phyloP scores from a whole-genome alignment of 441 rosid genomes.

The Rhodomyrtus psidioides region DNA sequence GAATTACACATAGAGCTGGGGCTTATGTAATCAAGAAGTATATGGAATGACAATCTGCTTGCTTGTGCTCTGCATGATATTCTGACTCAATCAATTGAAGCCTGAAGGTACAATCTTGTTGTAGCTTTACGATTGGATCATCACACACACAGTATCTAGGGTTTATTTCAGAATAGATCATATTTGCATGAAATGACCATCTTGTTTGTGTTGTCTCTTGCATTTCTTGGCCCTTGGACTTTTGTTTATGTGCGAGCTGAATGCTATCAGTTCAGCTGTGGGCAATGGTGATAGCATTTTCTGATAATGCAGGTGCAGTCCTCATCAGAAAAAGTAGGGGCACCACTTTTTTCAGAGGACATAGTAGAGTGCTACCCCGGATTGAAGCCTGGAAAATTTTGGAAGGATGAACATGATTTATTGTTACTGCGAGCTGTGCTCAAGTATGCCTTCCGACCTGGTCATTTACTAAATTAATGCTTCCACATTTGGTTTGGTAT shows the following conservation, averaged over 20 bases:
- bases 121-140: background rate
- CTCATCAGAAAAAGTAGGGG: conserved; percentile 46
- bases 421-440: conserved; percentile 69
- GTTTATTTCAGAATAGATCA: background rate
- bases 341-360: conserved; percentile 55
- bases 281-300: background rate
- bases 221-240: background rate
- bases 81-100: background rate
- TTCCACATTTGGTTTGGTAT: background rate
- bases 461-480: background rate
- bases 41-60: background rate
- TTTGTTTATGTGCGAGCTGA: background rate
- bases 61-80: background rate
- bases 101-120: background rate
- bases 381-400: conserved; percentile 70
- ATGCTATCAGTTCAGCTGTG: background rate
- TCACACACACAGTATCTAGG: background rate
- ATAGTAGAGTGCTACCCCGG: conserved; percentile 67
- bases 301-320: conserved; percentile 45
- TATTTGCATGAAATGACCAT: background rate
- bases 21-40: too few species aligned
- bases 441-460: conserved; percentile 42
- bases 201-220: background rate
- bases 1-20: too few species aligned
- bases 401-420: conserved; percentile 93